Base-by-base conservation (phyloP, 768 basidiomycete species). In the Cantharellus cinnabarinus region DNA sequence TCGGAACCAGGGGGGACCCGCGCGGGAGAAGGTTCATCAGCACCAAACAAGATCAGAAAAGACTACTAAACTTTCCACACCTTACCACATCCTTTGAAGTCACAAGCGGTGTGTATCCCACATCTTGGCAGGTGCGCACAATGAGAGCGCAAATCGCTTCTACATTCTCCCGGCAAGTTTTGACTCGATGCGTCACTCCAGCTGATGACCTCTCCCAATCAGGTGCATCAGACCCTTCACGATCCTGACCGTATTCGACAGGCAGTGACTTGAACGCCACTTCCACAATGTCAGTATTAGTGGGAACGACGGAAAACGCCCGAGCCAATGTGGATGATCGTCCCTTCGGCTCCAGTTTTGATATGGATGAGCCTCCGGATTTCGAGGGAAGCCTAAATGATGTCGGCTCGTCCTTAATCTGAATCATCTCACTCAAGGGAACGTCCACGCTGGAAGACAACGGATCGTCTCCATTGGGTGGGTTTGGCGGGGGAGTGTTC, bases 191-290 rank as follows among this genome's bases (percentile, higher is more conserved):
- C 52, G 14, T 37, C 10, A 10, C 7, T 7, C 52, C 52, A 10
- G 35, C 7, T 10, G 52, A 29, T 29, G 10, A 54, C 7, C 7
- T 54, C 52, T 37, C 52, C 35, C 52, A 54, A 10, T 48, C 44
- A 48, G 29, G 44, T 48, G 10, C 52, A 70, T 51, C 75, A 70
- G 37, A 70, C 67, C 50, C 52, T 14, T 10, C 52, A 10, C 52
- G 10, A 7, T 78, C 73, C 35, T 70, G 63, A 41, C 68, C 73
- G 40, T 79, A 79, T 65, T 85, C 83, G 52, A 87, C 77, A 0
- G 84, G 84, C 50, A 90, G 72, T 41, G 79, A 82, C 66, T 89
- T 89, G 73, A 89, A 89, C 7, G 87, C 80, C 7, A 80, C 82
- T 10, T 10, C 14, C 20, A 29, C 20, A 29, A 29, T 29, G 20